These are phyloP conservation scores for Aspergillus sp. DNA, from an alignment of 2,329 filamentous ascomycete species.

Conservation along the genomic window DNA sequence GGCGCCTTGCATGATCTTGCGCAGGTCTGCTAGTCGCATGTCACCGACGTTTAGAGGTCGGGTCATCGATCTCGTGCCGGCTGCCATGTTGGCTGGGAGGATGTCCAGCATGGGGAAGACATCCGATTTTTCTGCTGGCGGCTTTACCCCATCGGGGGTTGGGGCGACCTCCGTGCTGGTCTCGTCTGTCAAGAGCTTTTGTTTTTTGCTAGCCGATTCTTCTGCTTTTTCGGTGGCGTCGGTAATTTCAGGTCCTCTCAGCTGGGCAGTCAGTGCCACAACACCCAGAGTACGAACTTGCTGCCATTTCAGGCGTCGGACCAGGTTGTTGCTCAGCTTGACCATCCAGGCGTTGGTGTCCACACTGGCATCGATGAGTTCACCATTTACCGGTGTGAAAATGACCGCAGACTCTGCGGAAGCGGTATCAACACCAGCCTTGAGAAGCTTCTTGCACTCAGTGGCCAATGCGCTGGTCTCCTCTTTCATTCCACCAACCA, in stretches of 20 bases:
- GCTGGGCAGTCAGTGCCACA: constrained; percentile 79
- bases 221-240: constrained; percentile 31
- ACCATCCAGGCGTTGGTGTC: constrained; percentile 98
- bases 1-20: constrained; percentile 73
- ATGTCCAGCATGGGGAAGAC: constrained; percentile 53
- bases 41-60: constrained; percentile 94
- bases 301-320: constrained; percentile 90
- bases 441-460: constrained; percentile 69
- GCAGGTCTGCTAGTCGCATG: constrained; percentile 78
- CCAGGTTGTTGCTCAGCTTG: constrained; percentile 77
- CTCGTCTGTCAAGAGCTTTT: constrained; percentile 47
- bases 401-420: constrained; percentile 62
- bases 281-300: constrained; percentile 85
- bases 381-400: constrained; percentile 73
- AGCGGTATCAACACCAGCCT: constrained; percentile 26
- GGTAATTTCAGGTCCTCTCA: constrained; percentile 47
- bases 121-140: constrained; percentile 26
- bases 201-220: constrained; percentile 46
- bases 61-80: constrained; percentile 69
- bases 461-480: constrained; percentile 76
- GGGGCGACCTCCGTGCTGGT: constrained; percentile 25
- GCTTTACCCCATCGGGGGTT: constrained; percentile 14
- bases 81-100: constrained; percentile 57
- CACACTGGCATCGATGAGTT: constrained; percentile 79
- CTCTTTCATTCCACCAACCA: constrained; percentile 73